phyloP scores from a whole-genome alignment of 768 basidiomycete species.

The Suillus ampliporus region DNA sequence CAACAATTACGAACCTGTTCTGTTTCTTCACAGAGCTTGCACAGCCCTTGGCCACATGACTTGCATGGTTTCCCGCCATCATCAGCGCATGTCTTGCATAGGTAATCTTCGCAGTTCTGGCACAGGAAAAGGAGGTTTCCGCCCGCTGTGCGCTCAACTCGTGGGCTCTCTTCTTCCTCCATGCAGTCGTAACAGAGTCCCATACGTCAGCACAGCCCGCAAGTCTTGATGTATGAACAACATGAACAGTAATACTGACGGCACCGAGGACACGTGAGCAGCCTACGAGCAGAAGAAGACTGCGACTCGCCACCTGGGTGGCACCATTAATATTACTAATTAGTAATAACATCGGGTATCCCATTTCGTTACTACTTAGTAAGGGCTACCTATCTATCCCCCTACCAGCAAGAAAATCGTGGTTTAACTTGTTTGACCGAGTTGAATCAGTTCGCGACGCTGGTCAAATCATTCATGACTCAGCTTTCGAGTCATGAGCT shows the following conservation, averaged over 20 bases:
- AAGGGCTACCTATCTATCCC: too few species aligned
- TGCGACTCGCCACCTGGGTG: not conserved
- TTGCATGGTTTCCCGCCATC: not conserved
- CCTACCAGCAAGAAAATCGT: too few species aligned
- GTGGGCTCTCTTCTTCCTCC: not conserved
- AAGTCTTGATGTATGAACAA: slow-evolving; percentile 1
- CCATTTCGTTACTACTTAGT: too few species aligned
- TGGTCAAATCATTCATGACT: too few species aligned
- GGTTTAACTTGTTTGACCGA: too few species aligned
- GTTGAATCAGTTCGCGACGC: too few species aligned
- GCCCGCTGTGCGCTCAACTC: not conserved
- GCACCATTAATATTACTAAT: too few species aligned
- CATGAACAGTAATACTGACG: not conserved
- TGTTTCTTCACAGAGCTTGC: not conserved
- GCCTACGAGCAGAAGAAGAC: not conserved
- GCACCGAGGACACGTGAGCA: slow-evolving; percentile 7
- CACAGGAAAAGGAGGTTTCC: not conserved
- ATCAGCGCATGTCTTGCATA: not conserved
- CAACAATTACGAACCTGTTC: not conserved
- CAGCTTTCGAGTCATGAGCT: too few species aligned
- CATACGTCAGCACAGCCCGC: not conserved
- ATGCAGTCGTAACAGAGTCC: slow-evolving; percentile 13
- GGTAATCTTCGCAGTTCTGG: not conserved
- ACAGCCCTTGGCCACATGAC: not conserved
- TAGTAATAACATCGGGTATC: too few species aligned